Evolutionary conservation across 805 yeast species (phyloP), one percentile per base, ranked within the genome.

Genomic region (Debaryomyces castellii): DNA sequence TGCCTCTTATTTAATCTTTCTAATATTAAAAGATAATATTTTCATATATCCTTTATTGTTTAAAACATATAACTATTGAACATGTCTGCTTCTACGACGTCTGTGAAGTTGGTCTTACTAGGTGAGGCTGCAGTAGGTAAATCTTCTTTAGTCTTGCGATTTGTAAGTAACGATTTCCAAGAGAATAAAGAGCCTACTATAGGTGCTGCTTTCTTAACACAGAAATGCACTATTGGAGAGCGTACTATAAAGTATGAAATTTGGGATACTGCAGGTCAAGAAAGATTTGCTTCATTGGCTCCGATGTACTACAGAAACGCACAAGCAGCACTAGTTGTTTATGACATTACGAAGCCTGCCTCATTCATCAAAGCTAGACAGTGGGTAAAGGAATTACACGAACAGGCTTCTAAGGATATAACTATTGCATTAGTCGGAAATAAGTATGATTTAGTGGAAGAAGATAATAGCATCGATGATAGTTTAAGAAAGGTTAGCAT

Each of bases 91-190:
- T 83, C 54, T 66, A 70, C 85, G 41, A 84, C 87, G 23, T 80
- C 91, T 12, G 96, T 92, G 45, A 92, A 92, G 67, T 77, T 92
- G 46, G 99, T 92, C 7, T 80, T 92, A 34, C 72, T 92, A 39
- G 99, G 99, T 23, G 99, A 92, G 63, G 97, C 97, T 0, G 99
- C 99, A 0, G 99, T 92, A 14, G 99, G 99, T 43, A 92, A 92
- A 63, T 89, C 96, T 3, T 89, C 96, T 5, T 76, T 92, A 25
- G 98, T 92, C 28, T 76, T 92, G 53, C 78, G 98, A 54, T 92
- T 92, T 67, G 98, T 92, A 36, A 83, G 90, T 52, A 89, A 92
- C 66, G 97, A 92, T 61, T 92, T 92, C 68, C 96, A 94, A 65
- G 98, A 91, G 65, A 91, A 92, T 67, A 91, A 92, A 63, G 98